Evolutionary conservation across 2,329 filamentous ascomycete genomes (phyloP).

Genomic region (Alternaria panax): DNA sequence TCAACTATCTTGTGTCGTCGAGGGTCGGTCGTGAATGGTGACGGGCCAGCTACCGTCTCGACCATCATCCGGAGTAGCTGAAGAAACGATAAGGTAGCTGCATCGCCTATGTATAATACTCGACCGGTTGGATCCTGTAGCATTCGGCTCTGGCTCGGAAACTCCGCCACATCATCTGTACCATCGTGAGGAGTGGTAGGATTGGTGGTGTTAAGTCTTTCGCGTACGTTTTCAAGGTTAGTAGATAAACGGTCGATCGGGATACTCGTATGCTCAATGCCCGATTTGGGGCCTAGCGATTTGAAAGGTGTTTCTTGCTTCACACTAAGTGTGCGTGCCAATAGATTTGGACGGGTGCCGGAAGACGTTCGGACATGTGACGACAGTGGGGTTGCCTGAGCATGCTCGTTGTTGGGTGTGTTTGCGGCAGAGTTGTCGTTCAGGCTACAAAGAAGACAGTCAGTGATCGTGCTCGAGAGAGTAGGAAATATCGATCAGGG

Average conservation of each 20-base stretch:
- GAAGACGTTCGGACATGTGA: slow-evolving; percentile 28
- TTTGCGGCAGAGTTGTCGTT: slow-evolving; percentile 33
- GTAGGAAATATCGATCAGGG: not conserved
- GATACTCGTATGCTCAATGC: slow-evolving; percentile 33
- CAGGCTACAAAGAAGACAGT: slow-evolving; percentile 2
- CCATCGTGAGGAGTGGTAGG: slow-evolving; percentile 50
- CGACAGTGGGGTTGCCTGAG: slow-evolving; percentile 29
- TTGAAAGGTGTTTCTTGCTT: slow-evolving; percentile 35
- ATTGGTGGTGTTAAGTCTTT: slow-evolving; percentile 38
- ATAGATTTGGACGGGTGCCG: slow-evolving; percentile 11
- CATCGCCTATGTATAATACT: slow-evolving; percentile 68
- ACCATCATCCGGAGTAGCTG: slow-evolving; percentile 68
- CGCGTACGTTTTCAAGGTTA: slow-evolving; percentile 29
- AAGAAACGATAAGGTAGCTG: slow-evolving; percentile 67
- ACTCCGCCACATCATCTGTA: slow-evolving; percentile 63
- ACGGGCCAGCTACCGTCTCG: slow-evolving; percentile 61
- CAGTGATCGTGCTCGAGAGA: not conserved
- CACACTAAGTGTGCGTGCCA: slow-evolving; percentile 10
- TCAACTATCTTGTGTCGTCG: slow-evolving; percentile 65
- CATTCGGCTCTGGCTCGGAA: slow-evolving; percentile 65
- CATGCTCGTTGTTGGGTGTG: slow-evolving; percentile 32
- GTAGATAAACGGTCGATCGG: slow-evolving; percentile 36
- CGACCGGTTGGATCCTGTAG: slow-evolving; percentile 66
- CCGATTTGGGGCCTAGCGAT: slow-evolving; percentile 27
- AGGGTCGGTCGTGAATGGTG: slow-evolving; percentile 66